phyloP scores from a whole-genome alignment of 331 rosid species.

The Malus hybrid region DNA sequence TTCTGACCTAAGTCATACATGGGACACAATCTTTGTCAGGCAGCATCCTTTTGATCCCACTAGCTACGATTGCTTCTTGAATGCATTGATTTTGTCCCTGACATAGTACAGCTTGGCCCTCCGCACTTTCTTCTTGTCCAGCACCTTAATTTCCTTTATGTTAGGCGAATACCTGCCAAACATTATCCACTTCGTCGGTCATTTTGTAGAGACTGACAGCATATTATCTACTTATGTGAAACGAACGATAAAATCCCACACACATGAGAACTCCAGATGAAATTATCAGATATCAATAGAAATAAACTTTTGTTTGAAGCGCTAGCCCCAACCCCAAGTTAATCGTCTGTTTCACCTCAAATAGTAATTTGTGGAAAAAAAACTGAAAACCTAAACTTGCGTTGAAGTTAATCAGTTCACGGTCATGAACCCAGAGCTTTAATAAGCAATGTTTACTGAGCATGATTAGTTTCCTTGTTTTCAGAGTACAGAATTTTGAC shows the following conservation, averaged over 20 bases:
- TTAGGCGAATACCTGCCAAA: slow-evolving; percentile 90
- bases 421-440: neutral
- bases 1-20: neutral
- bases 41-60: neutral
- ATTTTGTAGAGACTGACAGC: slow-evolving; percentile 1
- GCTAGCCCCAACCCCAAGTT: neutral
- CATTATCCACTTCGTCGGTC: slow-evolving; percentile 7
- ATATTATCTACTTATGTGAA: neutral
- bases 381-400: neutral
- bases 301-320: neutral
- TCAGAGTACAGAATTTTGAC: neutral
- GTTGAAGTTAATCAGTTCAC: neutral
- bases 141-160: slow-evolving; percentile 92
- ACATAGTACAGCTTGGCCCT: slow-evolving; percentile 93
- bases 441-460: neutral
- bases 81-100: slow-evolving; percentile 85
- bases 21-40: neutral
- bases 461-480: neutral
- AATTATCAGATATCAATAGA: neutral
- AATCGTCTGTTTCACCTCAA: neutral
- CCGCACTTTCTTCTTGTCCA: slow-evolving; percentile 89
- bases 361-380: neutral
- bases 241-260: neutral
- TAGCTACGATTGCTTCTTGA: slow-evolving; percentile 39
- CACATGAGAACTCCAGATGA: neutral